Evolutionary conservation across 371 early-diverging fungal genomes (phyloP), one percentile per base, ranked within the genome.

Genomic region (Chytridium lagenaria): DNA sequence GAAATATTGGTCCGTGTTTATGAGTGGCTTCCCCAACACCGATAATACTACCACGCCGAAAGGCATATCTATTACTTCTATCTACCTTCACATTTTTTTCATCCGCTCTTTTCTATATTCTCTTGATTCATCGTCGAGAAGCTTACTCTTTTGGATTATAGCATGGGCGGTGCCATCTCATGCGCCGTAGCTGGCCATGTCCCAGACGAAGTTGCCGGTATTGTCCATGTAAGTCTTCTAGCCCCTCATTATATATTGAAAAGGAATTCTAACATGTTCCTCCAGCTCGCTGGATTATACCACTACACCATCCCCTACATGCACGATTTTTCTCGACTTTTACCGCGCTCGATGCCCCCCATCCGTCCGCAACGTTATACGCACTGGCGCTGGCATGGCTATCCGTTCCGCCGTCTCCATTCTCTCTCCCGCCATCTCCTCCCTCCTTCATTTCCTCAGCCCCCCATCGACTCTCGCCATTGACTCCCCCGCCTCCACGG

Each of bases 101-200:
- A n/a, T n/a, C n/a, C n/a, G n/a, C n/a, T n/a, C n/a, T 33, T 1
- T 33, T 38, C 15, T 22, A 66, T 38, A 37, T 31, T 1, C 22
- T 38, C 38, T 1, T 38, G 28, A 31, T 66, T 28, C 7, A 66
- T 37, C 1, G 38, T 33, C 39, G 66, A 1, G 30, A 0, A 37
- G 40, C 28, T 0, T 37, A 15, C 19, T 51, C n/a, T n/a, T n/a
- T n/a, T n/a, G n/a, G n/a, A n/a, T n/a, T n/a, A n/a, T 44, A 74
- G 76, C 49, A 80, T 83, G 80, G 83, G 83, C 5, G 83, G 80
- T 36, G 80, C 80, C 28, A 69, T 83, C 16, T 80, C 80, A 2
- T 83, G 80, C 55, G 83, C 83, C 1, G 77, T 79, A 3, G 80
- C 83, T 22, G 83, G 83, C 22, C 44, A 72, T 3, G 55, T 65